Conservation (phyloP, 768 basidiomycete species). For the Boletus insuetus region DNA sequence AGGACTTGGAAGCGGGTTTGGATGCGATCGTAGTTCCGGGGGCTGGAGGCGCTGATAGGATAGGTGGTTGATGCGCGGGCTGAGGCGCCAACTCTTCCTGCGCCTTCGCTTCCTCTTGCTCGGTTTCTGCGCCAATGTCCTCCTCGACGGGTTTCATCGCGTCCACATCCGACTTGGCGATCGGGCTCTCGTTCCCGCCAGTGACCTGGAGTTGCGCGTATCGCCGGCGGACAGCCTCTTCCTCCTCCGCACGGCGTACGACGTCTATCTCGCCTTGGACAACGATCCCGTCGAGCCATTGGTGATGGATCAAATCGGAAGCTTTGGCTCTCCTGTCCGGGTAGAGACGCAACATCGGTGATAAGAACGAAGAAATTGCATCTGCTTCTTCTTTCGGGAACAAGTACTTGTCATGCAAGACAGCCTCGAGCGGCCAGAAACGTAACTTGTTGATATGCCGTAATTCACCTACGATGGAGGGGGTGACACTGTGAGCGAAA, state of each 20-base stretch:
- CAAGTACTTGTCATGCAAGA: constrained; percentile 93
- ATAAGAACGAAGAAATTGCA: constrained; percentile 73
- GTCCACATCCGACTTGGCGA: constrained; percentile 38
- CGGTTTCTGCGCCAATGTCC: constrained; percentile 9
- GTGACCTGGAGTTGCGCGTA: constrained; percentile 10
- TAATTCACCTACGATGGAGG: constrained; percentile 60
- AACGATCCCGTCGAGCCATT: constrained; percentile 80
- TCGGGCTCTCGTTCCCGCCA: constrained; percentile 5
- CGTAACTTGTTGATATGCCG: constrained; percentile 93
- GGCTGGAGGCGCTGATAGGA: constrained; percentile 33
- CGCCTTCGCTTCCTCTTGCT: neutral
- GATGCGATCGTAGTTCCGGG: constrained; percentile 11
- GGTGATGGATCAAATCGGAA: constrained; percentile 78
- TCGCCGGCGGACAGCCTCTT: constrained; percentile 36
- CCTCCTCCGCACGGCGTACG: constrained; percentile 61
- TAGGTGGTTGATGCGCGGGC: constrained; percentile 27
- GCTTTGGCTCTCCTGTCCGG: constrained; percentile 90
- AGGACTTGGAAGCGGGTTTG: constrained; percentile 16
- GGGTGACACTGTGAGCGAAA: constrained; percentile 6
- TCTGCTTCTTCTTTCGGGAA: constrained; percentile 84
- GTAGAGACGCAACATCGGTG: constrained; percentile 86
- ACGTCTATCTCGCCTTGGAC: constrained; percentile 91
- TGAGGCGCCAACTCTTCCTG: constrained; percentile 1
- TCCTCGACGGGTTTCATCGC: constrained; percentile 81
- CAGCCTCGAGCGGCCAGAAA: constrained; percentile 82